Evolutionary conservation across 139 green algal species (phyloP).

Genomic region (Chlorella sp.): DNA sequence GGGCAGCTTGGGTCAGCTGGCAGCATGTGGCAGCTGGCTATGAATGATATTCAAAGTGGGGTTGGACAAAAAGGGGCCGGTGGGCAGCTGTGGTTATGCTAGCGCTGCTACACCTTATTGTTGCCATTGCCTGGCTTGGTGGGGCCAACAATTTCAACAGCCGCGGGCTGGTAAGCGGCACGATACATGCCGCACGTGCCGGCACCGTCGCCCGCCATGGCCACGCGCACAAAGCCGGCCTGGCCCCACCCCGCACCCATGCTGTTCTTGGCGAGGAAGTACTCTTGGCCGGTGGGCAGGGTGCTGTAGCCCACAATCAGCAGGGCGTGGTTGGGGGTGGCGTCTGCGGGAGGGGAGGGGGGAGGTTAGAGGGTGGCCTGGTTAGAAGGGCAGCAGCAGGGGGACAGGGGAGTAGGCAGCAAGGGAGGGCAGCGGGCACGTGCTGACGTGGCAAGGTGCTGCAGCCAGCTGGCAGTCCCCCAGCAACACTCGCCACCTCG

Average conservation of each 20-base stretch:
- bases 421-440: not conserved
- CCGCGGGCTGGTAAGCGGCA: not conserved
- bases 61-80: no score
- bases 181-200: slow-evolving; percentile 15
- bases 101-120: not conserved
- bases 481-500: not conserved
- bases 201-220: not conserved
- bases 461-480: not conserved
- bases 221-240: slow-evolving; percentile 14
- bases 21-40: no score
- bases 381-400: not conserved
- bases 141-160: not conserved
- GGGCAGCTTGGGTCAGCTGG: no score
- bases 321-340: not conserved
- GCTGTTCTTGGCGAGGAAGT: not conserved
- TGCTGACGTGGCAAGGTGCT: not conserved
- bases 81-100: no score
- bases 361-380: no score
- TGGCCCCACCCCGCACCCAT: slow-evolving; percentile 14
- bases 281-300: not conserved
- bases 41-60: no score
- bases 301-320: slow-evolving; percentile 15
- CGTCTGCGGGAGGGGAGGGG: not conserved
- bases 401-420: not conserved
- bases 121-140: not conserved